Conservation (phyloP, 2,329 filamentous ascomycete genomes). For the Basipetospora chlamydospora region DNA sequence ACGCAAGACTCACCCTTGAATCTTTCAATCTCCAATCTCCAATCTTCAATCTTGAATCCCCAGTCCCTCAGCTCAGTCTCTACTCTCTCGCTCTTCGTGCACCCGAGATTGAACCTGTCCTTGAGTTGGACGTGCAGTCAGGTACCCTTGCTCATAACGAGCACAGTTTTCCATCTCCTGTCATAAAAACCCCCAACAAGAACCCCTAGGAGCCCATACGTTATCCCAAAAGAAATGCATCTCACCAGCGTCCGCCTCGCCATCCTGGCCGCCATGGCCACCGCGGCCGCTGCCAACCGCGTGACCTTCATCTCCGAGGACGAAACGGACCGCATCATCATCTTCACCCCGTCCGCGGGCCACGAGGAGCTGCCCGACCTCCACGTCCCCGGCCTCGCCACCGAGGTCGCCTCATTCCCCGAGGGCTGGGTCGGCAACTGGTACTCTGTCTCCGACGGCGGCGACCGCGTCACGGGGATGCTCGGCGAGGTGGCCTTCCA, state of each 20-base stretch:
- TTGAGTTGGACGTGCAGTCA: no score
- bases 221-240: no score
- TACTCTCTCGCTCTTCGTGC: no score
- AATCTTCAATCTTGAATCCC: no score
- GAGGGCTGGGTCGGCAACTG: conserved; percentile 33
- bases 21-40: no score
- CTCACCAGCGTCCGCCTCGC: conserved; percentile 27
- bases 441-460: conserved; percentile 32
- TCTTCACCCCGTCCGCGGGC: conserved; percentile 32
- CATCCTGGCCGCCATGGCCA: conserved; percentile 26
- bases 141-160: no score
- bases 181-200: no score
- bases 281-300: conserved; percentile 27
- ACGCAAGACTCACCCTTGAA: no score
- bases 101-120: no score
- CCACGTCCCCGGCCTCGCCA: conserved; percentile 21
- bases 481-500: conserved; percentile 36
- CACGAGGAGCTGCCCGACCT: conserved; percentile 21
- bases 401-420: conserved; percentile 28
- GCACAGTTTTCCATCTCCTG: no score
- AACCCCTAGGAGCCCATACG: no score
- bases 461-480: conserved; percentile 29
- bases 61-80: no score
- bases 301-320: conserved; percentile 48
- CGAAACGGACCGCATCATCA: conserved; percentile 29